phyloP scores from a whole-genome alignment of 78 protist genomes.

The Chrysochromulina tobinii region DNA sequence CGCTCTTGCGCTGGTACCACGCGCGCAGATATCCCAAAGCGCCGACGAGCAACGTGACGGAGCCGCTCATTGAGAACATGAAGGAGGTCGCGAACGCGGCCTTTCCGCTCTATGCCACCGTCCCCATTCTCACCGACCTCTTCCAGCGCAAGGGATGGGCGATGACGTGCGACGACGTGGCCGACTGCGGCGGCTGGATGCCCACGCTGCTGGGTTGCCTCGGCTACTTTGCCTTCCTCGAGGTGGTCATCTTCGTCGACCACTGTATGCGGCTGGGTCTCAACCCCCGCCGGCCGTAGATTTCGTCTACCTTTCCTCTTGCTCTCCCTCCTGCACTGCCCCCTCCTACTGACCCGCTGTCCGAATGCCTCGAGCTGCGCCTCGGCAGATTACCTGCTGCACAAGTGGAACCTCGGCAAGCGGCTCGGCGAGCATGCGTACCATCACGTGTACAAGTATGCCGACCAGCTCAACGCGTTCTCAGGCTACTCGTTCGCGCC shows the following conservation, averaged over 20 bases:
- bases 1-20: neutral
- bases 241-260: neutral
- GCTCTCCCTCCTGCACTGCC: no score
- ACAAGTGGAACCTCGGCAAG: neutral
- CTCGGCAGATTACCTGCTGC: neutral
- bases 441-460: slow-evolving; percentile 11
- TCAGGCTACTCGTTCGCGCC: slow-evolving; percentile 1
- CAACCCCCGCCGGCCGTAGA: no score
- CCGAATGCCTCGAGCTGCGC: no score
- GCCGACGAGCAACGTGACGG: neutral
- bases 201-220: neutral
- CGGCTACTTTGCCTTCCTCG: neutral
- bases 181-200: slow-evolving; percentile 11
- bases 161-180: neutral
- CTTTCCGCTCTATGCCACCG: slow-evolving; percentile 5
- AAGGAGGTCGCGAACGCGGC: neutral
- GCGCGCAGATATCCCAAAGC: neutral
- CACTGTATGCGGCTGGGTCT: neutral
- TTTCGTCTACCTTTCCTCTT: no score
- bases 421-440: neutral
- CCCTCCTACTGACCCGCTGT: no score
- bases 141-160: neutral
- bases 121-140: neutral
- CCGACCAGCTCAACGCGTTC: slow-evolving; percentile 1
- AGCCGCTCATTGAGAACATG: neutral